Evolutionary conservation across 192 early-diverging fungal genomes (phyloP).

Genomic region (Glomus cerebriforme): DNA sequence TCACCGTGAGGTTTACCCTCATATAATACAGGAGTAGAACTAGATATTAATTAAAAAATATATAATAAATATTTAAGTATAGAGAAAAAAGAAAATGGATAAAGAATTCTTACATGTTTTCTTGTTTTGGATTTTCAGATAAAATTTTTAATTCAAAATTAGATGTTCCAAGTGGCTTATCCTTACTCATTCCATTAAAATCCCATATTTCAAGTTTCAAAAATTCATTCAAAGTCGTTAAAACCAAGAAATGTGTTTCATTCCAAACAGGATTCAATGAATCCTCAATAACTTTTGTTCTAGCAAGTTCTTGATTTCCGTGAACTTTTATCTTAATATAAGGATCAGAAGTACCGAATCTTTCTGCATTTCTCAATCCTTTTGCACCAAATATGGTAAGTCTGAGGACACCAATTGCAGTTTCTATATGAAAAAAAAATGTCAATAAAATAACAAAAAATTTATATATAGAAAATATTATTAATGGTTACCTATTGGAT

Average conservation of each 20-base stretch:
- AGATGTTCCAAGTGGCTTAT: constrained; percentile 69
- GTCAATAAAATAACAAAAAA: neutral
- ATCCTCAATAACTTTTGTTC: constrained; percentile 71
- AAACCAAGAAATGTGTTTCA: constrained; percentile 73
- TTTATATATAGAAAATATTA: constrained; percentile 14
- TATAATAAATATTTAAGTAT: neutral
- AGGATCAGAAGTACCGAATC: constrained; percentile 89
- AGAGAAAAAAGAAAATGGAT: constrained; percentile 15
- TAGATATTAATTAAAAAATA: constrained; percentile 17
- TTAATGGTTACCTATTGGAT: constrained; percentile 51
- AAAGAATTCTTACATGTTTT: constrained; percentile 48
- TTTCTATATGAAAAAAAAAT: constrained; percentile 44
- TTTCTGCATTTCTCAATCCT: constrained; percentile 82
- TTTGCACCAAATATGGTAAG: constrained; percentile 79
- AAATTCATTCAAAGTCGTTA: constrained; percentile 75
- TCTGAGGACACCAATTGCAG: constrained; percentile 85
- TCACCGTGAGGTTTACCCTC: constrained; percentile 52
- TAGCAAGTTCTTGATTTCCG: constrained; percentile 61
- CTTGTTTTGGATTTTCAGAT: constrained; percentile 43
- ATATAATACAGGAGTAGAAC: constrained; percentile 21
- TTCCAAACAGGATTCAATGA: constrained; percentile 85
- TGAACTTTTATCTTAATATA: constrained; percentile 76
- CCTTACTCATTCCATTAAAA: constrained; percentile 73
- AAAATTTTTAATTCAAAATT: constrained; percentile 52
- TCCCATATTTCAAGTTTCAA: constrained; percentile 83